These are phyloP conservation scores for Curvularia hawaiiensis DNA, from an alignment of 2,329 filamentous ascomycete species.

Conservation along the genomic window DNA sequence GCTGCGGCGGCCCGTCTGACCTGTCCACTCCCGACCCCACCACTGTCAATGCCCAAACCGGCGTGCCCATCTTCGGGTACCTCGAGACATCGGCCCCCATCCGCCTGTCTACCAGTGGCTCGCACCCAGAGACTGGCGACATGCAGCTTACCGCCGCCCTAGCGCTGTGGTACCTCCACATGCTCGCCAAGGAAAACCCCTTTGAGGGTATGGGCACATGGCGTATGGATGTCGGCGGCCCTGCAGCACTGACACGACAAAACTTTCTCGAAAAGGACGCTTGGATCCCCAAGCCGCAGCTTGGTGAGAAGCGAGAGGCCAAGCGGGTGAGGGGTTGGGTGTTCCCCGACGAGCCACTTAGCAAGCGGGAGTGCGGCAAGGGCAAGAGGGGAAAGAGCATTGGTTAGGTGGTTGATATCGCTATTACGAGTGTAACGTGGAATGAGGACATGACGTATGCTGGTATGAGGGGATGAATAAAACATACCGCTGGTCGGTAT, in stretches of 20 bases:
- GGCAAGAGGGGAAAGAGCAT: constrained; percentile 39
- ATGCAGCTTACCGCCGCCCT: constrained; percentile 70
- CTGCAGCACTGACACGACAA: constrained; percentile 72
- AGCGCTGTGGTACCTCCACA: constrained; percentile 78
- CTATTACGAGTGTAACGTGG: background rate
- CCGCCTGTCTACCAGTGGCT: constrained; percentile 53
- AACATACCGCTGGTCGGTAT: constrained; percentile 11
- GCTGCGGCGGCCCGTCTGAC: constrained; percentile 65
- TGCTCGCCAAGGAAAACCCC: constrained; percentile 68
- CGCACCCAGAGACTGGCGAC: constrained; percentile 44
- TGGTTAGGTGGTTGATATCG: constrained; percentile 7
- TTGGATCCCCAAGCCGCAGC: constrained; percentile 76
- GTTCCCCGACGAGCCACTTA: constrained; percentile 73
- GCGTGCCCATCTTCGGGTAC: constrained; percentile 81
- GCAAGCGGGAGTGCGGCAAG: constrained; percentile 65
- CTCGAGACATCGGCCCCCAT: constrained; percentile 73
- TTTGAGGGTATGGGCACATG: constrained; percentile 66
- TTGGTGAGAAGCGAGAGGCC: constrained; percentile 75
- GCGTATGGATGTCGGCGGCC: constrained; percentile 74
- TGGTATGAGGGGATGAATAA: background rate
- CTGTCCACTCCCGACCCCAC: constrained; percentile 41
- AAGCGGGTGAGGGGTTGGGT: constrained; percentile 78
- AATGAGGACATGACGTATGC: background rate
- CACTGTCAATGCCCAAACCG: constrained; percentile 53
- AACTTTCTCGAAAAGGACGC: constrained; percentile 72